phyloP scores from a whole-genome alignment of 805 yeast genomes.

The Millerago galiae region DNA sequence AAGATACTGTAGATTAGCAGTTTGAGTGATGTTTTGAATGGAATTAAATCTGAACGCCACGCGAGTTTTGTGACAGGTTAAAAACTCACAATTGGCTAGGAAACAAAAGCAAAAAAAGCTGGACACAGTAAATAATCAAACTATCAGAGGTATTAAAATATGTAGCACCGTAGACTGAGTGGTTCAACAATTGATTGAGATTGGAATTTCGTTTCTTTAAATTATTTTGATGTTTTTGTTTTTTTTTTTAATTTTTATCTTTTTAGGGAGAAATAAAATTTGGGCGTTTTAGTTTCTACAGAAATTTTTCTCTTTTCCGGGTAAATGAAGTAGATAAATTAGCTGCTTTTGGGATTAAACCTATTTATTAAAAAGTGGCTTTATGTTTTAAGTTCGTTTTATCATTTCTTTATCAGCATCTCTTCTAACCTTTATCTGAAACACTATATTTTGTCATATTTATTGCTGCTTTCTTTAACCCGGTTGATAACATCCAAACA shows the following conservation, averaged over 20 bases:
- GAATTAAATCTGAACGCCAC: slow-evolving; percentile 5
- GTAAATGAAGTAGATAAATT: too few species aligned
- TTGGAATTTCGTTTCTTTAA: background rate
- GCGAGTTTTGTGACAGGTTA: slow-evolving; percentile 7
- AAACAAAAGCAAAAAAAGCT: background rate
- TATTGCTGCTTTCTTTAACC: too few species aligned
- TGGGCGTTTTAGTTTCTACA: too few species aligned
- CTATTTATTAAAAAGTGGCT: too few species aligned
- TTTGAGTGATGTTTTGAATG: background rate
- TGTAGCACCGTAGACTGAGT: background rate
- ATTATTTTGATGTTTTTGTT: background rate
- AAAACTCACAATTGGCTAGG: background rate
- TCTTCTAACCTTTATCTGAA: too few species aligned
- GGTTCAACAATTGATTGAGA: background rate
- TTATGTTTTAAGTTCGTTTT: too few species aligned
- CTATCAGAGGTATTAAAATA: background rate
- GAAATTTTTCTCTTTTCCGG: too few species aligned
- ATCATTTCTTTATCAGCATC: too few species aligned
- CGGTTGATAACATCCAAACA: too few species aligned
- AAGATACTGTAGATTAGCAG: background rate
- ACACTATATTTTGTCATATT: too few species aligned
- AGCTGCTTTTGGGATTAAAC: too few species aligned
- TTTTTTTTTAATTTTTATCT: background rate
- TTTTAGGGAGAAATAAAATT: too few species aligned
- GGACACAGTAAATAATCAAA: background rate